Percentiles rank a stretch among this genome's conserved stretches.
Conservation (phyloP, 441 rosid genomes). For the Gossypium trilobum region DNA sequence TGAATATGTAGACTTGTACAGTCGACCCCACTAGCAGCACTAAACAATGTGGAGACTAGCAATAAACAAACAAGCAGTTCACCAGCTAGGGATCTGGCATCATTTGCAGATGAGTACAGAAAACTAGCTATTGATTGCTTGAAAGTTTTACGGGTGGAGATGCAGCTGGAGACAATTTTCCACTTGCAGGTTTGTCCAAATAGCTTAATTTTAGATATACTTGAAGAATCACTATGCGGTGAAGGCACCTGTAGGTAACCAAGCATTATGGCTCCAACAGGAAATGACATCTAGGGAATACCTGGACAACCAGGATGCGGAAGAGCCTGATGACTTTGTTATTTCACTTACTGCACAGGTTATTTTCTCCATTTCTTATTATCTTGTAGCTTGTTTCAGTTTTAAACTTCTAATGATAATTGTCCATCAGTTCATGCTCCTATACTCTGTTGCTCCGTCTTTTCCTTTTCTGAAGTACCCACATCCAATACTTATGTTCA, state of each 20-base stretch:
- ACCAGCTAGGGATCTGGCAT: conserved; percentile 47
- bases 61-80: conserved; percentile 30
- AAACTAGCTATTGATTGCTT: conserved; percentile 92
- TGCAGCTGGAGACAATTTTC: conserved; percentile 92
- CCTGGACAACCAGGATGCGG: conserved; percentile 88
- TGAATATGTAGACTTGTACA: conserved; percentile 53
- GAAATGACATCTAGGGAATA: conserved; percentile 89
- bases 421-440: background rate
- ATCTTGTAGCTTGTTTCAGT: background rate
- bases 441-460: background rate
- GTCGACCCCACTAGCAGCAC: conserved; percentile 39
- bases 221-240: conserved; percentile 8
- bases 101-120: conserved; percentile 87
- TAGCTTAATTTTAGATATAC: conserved; percentile 10
- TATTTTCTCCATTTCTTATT: conserved; percentile 14
- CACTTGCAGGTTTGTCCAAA: conserved; percentile 74
- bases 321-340: conserved; percentile 94
- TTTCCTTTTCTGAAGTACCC: background rate
- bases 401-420: background rate
- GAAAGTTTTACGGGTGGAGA: conserved; percentile 90
- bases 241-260: conserved; percentile 16
- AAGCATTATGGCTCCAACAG: conserved; percentile 35
- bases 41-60: conserved; percentile 39
- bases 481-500: background rate
- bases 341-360: conserved; percentile 92